phyloP scores from a whole-genome alignment of 352 stramenopile species.

The Halophytophthora batemanensis region DNA sequence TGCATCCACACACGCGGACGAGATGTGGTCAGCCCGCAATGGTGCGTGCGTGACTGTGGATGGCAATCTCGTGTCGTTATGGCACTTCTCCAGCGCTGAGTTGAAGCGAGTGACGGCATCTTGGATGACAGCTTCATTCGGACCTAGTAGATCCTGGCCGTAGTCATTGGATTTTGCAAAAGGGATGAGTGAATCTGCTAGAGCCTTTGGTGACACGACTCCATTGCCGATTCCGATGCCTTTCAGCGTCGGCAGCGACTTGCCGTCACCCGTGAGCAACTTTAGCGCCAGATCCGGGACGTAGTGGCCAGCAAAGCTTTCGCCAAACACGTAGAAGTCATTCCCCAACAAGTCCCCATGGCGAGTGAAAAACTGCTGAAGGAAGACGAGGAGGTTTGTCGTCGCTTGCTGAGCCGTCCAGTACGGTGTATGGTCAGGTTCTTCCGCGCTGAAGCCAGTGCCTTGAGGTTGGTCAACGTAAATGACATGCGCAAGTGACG shows the following conservation, averaged over 20 bases:
- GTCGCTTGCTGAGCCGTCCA: conserved; percentile 57
- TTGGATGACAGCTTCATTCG: conserved; percentile 8
- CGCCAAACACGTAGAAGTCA: conserved; percentile 93
- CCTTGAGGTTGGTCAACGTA: conserved; percentile 95
- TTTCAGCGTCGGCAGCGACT: conserved; percentile 46
- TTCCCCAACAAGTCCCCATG: conserved; percentile 35
- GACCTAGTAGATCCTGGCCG: conserved; percentile 33
- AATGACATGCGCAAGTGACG: conserved; percentile 92
- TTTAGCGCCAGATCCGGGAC: conserved; percentile 86
- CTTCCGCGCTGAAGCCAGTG: conserved; percentile 56
- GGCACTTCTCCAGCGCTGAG: conserved; percentile 14
- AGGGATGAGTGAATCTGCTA: conserved; percentile 44
- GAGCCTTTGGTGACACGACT: conserved; percentile 50
- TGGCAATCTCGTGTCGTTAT: background rate
- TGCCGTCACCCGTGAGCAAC: conserved; percentile 41
- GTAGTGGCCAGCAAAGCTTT: conserved; percentile 95
- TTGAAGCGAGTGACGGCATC: conserved; percentile 18
- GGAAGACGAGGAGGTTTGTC: conserved; percentile 44
- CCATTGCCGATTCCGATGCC: conserved; percentile 87
- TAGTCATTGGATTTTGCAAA: conserved; percentile 50
- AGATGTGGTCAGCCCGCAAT: background rate
- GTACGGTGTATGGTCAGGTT: conserved; percentile 5
- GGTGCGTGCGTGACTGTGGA: conserved; percentile 3
- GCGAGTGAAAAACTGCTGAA: conserved; percentile 50
- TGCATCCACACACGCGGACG: conserved; percentile 21